These are phyloP conservation scores for Lantana camara DNA, from an alignment of 257 asterid genomes.

Conservation along the genomic window DNA sequence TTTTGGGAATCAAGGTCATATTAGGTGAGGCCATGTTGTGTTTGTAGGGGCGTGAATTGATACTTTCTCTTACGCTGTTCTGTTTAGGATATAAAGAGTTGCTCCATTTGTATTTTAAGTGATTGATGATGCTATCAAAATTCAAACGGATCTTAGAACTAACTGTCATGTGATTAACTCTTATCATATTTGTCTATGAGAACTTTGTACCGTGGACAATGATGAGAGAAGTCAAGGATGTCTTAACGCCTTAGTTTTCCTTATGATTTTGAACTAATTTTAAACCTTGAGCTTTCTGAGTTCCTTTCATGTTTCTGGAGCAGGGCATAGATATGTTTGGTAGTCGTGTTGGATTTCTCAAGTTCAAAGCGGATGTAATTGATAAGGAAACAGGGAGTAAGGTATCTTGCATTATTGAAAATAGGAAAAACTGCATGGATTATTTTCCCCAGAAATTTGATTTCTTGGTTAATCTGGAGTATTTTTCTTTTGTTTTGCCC, in stretches of 20 bases:
- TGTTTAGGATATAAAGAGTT: too few species aligned
- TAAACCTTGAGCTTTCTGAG: slow-evolving; percentile 16
- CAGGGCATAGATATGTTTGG: slow-evolving; percentile 97
- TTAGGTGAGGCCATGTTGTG: not conserved
- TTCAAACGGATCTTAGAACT: slow-evolving; percentile 1
- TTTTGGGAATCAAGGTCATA: not conserved
- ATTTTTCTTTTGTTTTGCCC: slow-evolving; percentile 17
- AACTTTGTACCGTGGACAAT: slow-evolving; percentile 3
- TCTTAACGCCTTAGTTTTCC: not conserved
- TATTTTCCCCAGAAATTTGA: too few species aligned
- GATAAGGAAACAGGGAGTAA: slow-evolving; percentile 75
- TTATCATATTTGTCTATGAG: not conserved
- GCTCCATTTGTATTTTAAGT: too few species aligned
- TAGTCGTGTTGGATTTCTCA: slow-evolving; percentile 85
- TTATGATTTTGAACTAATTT: slow-evolving; percentile 9
- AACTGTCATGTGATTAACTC: not conserved
- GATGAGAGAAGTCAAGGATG: too few species aligned
- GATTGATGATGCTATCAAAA: slow-evolving; percentile 2
- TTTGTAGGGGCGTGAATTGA: not conserved
- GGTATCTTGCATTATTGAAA: slow-evolving; percentile 49
- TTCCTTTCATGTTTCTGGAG: slow-evolving; percentile 28
- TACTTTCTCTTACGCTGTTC: too few species aligned
- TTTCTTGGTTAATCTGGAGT: slow-evolving; percentile 14
- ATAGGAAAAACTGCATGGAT: slow-evolving; percentile 8
- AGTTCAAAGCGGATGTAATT: slow-evolving; percentile 82